Evolutionary conservation across 345 rosid genomes (phyloP), one percentile per base, ranked within the genome.

Genomic region (Salix dunnii): DNA sequence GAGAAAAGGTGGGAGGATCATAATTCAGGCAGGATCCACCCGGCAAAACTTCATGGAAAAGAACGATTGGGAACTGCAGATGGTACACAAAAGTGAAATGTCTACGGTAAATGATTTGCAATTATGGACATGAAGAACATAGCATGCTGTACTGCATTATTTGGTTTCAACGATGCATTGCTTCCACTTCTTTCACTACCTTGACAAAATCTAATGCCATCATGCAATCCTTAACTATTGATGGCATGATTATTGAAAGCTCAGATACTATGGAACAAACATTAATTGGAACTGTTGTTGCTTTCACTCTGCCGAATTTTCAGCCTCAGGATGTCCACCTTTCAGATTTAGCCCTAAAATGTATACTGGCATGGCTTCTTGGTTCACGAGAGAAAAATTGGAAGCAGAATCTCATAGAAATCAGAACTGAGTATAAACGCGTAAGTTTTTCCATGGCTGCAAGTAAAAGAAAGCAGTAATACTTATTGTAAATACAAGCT

Each of bases 111-210:
- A 69, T 35, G n/a, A 10, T 49, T 55, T 21, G 74, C 21, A 33
- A 23, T 70, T 25, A 69, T 70, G 75, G 42, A 74, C 72, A n/a
- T 68, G 68, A 20, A 66, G 42, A 63, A 42, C 48, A 49, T 49
- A 69, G 78, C 71, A 48, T 70, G 68, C 71, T 43, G 28, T 65
- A 13, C 14, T 40, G 61, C 68, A 79, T 79, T 10, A 74, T 70
- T 63, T 70, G 51, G 71, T 63, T 60, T 43, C 49, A 40, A 25
- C 11, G 48, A 48, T 42, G 17, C 46, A 46, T 55, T 62, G 51
- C 53, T 53, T 68, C 70, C 71, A 16, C 35, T 79, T 64, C 25
- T 51, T 62, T 20, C 67, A 68, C n/a, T 61, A 49, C 64, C 30
- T 62, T 70, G 71, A 69, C 13, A 46, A 61, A 33, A 68, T 35